Base-by-base conservation (phyloP, 768 basidiomycete species). In the Pulveroboletus sp. region DNA sequence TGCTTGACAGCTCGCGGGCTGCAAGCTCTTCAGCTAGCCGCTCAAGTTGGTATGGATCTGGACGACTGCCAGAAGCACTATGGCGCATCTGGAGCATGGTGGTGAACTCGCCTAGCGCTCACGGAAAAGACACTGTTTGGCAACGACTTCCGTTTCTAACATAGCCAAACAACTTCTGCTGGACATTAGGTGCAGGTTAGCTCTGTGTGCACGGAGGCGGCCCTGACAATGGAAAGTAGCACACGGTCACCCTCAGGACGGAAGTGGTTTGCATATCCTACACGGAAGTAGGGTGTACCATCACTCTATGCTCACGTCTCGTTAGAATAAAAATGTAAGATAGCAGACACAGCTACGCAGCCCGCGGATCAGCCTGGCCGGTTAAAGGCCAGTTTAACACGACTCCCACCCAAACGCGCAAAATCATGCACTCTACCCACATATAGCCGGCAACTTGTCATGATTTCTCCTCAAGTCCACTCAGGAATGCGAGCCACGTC, bases 401-500 rank as follows among this genome's bases (percentile, higher is more conserved):
- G 11, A 30, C 3, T 18, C 17, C 21, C n/a, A 12, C 37, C 50
- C 27, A 28, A 8, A 28, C 27, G 27, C 27, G 27, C 27, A 28
- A 28, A 21, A 21, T 21, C 21, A 21, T 21, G 21, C 21, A 21
- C 21, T 21, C 6, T 6, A 28, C 32, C 32, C 32, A 12, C 32
- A 32, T 11, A 14, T 6, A 12, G 30, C 28, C 9, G 10, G 4
- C 6, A 36, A 11, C 42, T 32, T n/a, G 9, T 60, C 17, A 59
- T 27, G 46, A 71, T 39, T 77, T 82, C 62, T 80, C 82, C 53
- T 89, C 86, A 50, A 94, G 69, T 59, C 85, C 81, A 44, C 75
- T 81, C 33, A 97, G 71, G 70, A 95, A 95, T 7, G 80, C 85
- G 26, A 98, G 78, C 93, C 93, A 99, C 0, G 80, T 81, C 70